phyloP scores from a whole-genome alignment of 805 yeast species.

The Ogataea nonfermentans region DNA sequence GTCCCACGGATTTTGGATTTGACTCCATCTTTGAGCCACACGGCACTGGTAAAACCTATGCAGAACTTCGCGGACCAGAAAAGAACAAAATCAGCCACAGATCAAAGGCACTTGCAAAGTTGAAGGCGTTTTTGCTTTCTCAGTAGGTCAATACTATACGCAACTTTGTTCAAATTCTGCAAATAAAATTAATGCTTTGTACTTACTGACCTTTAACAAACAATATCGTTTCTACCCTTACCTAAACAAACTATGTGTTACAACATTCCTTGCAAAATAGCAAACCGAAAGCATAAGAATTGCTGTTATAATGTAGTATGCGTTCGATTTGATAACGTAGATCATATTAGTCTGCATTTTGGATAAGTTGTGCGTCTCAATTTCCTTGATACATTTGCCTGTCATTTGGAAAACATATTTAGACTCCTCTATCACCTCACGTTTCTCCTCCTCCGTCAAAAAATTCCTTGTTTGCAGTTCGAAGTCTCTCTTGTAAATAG shows the following conservation, averaged over 20 bases:
- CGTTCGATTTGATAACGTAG: conserved; percentile 51
- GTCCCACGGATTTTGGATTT: conserved; percentile 89
- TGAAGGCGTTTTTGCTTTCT: conserved; percentile 51
- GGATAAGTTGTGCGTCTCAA: conserved; percentile 62
- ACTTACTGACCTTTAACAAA: neutral
- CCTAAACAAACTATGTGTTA: conserved; percentile 18
- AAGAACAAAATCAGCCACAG: conserved; percentile 89
- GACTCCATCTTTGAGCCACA: conserved; percentile 86
- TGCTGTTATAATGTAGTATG: conserved; percentile 44
- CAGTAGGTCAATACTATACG: conserved; percentile 5
- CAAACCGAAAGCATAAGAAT: conserved; percentile 35
- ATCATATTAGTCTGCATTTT: conserved; percentile 54
- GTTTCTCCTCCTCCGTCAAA: conserved; percentile 69
- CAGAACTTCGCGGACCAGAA: conserved; percentile 75
- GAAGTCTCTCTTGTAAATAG: conserved; percentile 68
- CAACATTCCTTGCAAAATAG: conserved; percentile 36
- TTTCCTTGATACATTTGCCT: conserved; percentile 58
- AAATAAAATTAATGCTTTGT: too few relatives aligned
- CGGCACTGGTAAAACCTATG: conserved; percentile 75
- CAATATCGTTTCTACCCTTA: neutral
- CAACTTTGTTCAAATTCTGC: neutral
- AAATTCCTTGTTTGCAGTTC: conserved; percentile 71
- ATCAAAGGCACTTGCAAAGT: conserved; percentile 73
- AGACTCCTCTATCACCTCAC: conserved; percentile 66
- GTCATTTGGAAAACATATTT: conserved; percentile 64